Conservation (phyloP, 371 early-diverging fungal species). For the Rhizopus arrhizus region DNA sequence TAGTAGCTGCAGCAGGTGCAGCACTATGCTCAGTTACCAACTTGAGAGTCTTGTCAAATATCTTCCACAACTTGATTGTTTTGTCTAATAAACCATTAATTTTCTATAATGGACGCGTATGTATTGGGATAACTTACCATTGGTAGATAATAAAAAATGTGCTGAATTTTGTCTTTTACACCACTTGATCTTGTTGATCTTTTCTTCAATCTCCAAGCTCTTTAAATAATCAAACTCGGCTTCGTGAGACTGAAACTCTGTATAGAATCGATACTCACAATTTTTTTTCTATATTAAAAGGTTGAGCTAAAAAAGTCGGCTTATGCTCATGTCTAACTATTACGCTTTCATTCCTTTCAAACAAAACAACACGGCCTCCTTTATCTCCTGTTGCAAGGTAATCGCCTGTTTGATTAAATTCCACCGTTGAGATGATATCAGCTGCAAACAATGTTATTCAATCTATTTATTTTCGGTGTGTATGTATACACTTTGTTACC, state of each 20-base stretch:
- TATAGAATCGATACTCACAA: slow-evolving; percentile 98
- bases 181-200: slow-evolving; percentile 99
- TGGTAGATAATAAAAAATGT: slow-evolving; percentile 96
- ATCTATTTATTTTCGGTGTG: neutral
- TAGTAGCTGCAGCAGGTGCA: slow-evolving; percentile 33
- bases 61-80: slow-evolving; percentile 99
- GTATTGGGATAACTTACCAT: slow-evolving; percentile 63
- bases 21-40: slow-evolving; percentile 89
- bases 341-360: slow-evolving; percentile 95
- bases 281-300: slow-evolving; percentile 82
- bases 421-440: slow-evolving; percentile 97
- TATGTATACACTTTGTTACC: slow-evolving; percentile 55
- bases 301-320: neutral
- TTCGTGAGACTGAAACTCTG: slow-evolving; percentile 99
- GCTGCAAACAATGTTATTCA: slow-evolving; percentile 56
- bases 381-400: slow-evolving; percentile 97
- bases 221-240: slow-evolving; percentile 99
- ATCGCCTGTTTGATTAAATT: slow-evolving; percentile 96
- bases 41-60: slow-evolving; percentile 95
- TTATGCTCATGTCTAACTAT: slow-evolving; percentile 1
- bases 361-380: slow-evolving; percentile 96
- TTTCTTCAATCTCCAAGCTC: slow-evolving; percentile 98
- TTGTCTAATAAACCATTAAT: slow-evolving; percentile 70
- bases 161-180: slow-evolving; percentile 92
- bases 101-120: too few species aligned